Evolutionary conservation across 2,329 filamentous ascomycete genomes (phyloP).

Genomic region (Onygenales sp.): DNA sequence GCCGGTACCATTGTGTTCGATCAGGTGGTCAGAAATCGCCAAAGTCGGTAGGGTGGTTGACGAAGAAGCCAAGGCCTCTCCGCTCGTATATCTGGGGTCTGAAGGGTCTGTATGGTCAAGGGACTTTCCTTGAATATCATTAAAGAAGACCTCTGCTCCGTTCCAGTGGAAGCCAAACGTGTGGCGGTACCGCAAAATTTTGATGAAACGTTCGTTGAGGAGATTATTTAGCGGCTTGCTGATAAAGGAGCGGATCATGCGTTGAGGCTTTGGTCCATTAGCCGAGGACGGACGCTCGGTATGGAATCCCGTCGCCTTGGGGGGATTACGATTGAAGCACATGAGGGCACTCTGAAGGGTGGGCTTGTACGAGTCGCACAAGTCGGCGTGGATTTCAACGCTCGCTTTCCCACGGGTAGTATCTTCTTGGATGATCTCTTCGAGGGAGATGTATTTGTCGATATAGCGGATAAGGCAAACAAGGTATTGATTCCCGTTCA

Average conservation of each 20-base stretch:
- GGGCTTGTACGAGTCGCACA: constrained; percentile 65
- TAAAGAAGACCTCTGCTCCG: constrained; percentile 52
- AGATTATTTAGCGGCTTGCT: constrained; percentile 61
- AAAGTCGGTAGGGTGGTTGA: constrained; percentile 31
- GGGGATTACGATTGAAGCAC: constrained; percentile 34
- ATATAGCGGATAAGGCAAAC: constrained; percentile 61
- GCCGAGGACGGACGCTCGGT: not conserved
- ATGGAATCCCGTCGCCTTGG: not conserved
- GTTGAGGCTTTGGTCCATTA: constrained; percentile 1
- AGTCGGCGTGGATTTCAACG: constrained; percentile 58
- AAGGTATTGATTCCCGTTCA: constrained; percentile 58
- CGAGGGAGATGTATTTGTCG: constrained; percentile 51
- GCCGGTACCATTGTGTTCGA: constrained; percentile 16
- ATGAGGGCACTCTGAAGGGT: constrained; percentile 43
- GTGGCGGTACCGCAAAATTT: constrained; percentile 51
- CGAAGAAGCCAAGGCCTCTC: constrained; percentile 16
- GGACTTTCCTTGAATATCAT: constrained; percentile 34
- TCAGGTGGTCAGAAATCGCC: constrained; percentile 43
- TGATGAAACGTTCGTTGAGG: constrained; percentile 55
- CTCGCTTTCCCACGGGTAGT: constrained; percentile 22
- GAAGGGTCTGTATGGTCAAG: constrained; percentile 7
- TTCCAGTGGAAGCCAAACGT: constrained; percentile 53
- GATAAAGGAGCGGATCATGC: constrained; percentile 55
- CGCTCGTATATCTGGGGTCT: constrained; percentile 11
- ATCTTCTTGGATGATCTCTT: constrained; percentile 41